Conservation (phyloP, 2,329 filamentous ascomycete species). For the Colletotrichum sp. region DNA sequence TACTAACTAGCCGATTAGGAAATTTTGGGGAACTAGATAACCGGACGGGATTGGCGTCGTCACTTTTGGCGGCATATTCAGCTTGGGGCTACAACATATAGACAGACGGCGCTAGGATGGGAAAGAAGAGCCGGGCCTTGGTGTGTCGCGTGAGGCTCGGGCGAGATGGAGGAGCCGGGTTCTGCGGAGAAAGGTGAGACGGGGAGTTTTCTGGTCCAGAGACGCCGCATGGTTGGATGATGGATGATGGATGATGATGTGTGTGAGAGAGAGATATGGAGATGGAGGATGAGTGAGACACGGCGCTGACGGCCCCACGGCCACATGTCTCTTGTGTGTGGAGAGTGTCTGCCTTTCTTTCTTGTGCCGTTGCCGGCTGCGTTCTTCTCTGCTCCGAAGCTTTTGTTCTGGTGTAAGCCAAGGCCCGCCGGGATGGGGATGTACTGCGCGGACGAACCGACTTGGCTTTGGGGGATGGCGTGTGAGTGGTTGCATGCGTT, state of each 20-base stretch:
- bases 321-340: neutral
- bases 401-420: neutral
- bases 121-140: neutral
- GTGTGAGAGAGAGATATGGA: neutral
- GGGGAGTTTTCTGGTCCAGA: neutral
- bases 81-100: neutral
- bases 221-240: neutral
- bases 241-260: neutral
- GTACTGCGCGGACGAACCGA: neutral
- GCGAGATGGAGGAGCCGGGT: neutral
- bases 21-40: neutral
- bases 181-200: neutral
- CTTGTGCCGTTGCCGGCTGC: neutral
- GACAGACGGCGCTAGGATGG: neutral
- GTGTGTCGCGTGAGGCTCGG: neutral
- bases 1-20: neutral
- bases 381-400: neutral
- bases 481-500: neutral
- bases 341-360: neutral
- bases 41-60: neutral
- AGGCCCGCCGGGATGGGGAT: neutral
- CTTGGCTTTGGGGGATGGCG: neutral
- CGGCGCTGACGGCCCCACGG: neutral
- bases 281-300: neutral
- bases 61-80: neutral